A percentile compares a stretch with the other conserved stretches of the same genome.
phyloP scores from a whole-genome alignment of 768 basidiomycete genomes.

The Hysterangium stoloniferum region DNA sequence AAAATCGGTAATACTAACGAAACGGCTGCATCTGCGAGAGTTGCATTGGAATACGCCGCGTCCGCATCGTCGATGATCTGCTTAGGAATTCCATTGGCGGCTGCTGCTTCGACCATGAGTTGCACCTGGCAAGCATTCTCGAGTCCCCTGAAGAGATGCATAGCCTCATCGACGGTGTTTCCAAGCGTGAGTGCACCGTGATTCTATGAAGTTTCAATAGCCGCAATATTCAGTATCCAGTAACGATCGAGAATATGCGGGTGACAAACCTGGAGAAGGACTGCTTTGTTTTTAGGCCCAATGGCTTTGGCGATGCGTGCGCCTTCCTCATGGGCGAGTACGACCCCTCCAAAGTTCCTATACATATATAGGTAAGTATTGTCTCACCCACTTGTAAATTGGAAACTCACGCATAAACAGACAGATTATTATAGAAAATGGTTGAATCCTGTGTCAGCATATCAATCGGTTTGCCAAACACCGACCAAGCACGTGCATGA shows the following conservation, averaged over 20 bases:
- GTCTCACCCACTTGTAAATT: neutral
- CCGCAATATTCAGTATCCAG: too few species aligned
- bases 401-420: neutral
- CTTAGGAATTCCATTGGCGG: conserved; percentile 8
- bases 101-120: conserved; percentile 16
- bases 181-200: conserved; percentile 3
- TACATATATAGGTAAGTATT: neutral
- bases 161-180: conserved; percentile 8
- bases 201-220: neutral
- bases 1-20: too few species aligned
- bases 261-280: neutral
- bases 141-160: conserved; percentile 6
- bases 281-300: conserved; percentile 5
- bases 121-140: conserved; percentile 19
- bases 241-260: too few species aligned
- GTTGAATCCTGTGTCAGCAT: conserved; percentile 2
- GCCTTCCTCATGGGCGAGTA: conserved; percentile 4
- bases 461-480: conserved; percentile 2
- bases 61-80: conserved; percentile 1
- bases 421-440: conserved; percentile 2
- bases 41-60: neutral
- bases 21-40: neutral
- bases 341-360: conserved; percentile 7
- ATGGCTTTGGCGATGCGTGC: conserved; percentile 4
- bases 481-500: conserved; percentile 1